Evolutionary conservation across 495 filamentous ascomycete species (phyloP), one percentile per base, ranked within the genome.

Genomic region (Xylaria curta): DNA sequence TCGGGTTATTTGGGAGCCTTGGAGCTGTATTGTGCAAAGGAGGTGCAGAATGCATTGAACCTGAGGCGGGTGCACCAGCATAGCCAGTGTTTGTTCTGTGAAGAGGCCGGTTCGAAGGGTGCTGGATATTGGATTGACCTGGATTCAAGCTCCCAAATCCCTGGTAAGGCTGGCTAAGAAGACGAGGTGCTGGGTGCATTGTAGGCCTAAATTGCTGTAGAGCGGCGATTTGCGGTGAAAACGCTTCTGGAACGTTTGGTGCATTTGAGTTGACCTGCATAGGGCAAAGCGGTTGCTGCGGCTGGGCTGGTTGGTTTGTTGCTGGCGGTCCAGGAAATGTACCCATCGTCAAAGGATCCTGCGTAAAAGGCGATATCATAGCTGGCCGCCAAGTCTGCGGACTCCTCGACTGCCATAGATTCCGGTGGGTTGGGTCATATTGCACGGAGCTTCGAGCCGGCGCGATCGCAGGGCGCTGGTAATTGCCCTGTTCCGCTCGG

Each of bases 381-480:
- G 68, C 59, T 21, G 70, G 54, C 63, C 24, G 70, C 64, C 70
- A 67, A 21, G 28, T 31, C 46, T 68, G 70, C 56, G 63, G 64
- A 54, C 42, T 63, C 54, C 64, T 68, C 7, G 63, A 62, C 66
- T 76, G 76, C 13, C 74, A 49, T 72, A 73, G 66, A 33, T 59
- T 56, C 40, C 66, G 10, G 33, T 73, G 66, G 24, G 28, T 38
- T 26, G 76, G 66, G 12, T 78, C 76, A 17, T 72, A 71, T 15
- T 70, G 73, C 19, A 66, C 74, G 7, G 72, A 46, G 36, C 77
- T 12, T 44, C 40, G 73, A 47, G 70, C 51, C 4, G 72, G 19
- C 26, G 72, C 66, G 15, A 73, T 66, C 1, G 46, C 17, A 5
- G 74, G 66, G n/a, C 71, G 74, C 38, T 77, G 74, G 49, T 72